Base-by-base conservation (phyloP, 2,329 filamentous ascomycete genomes). In the Fusarium sp. region DNA sequence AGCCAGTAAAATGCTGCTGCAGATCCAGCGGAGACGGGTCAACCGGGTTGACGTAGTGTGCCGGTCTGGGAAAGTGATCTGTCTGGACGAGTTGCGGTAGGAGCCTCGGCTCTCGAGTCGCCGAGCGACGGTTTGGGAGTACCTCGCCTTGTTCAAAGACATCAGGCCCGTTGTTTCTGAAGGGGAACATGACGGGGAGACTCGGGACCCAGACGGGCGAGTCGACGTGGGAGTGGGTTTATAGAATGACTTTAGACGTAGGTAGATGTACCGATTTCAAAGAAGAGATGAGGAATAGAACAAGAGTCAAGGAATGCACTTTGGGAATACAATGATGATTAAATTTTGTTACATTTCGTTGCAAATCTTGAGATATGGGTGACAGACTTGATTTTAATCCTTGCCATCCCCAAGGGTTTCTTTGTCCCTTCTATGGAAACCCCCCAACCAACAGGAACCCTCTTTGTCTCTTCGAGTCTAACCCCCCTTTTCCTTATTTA, bases 401-500 rank as follows among this genome's bases (percentile, higher is more conserved):
- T 4, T 20, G 47, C 6, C 17, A 4, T 50, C 4, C 45, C 45
- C 9, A 17, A 47, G 45, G 30, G 2, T 52, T 54, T 47, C 72
- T 74, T 74, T 74, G 62, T 72, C 40, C 4, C 11, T 4, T 15
- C 35, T 4, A 7, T 47, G 17, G 45, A 45, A 45, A 8, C 43
- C 12, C 35, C 20, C 30, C 20, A 38, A 68, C 63, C 57, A 63
- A 71, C 62, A 4, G 27, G 27, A 32, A 33, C 32, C n/a, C 25
- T 12, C 71, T 73, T 74, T 73, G 71, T 58, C 54, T 40, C 35
- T 2, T 58, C 56, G 33, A 58, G 22, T 12, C 22, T 9, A 17
- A 4, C 56, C 32, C 4, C 52, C 6, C 20, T 40, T 57, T 56
- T 58, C 71, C 57, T n/a, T 6, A 63, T 68, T 74, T 74, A 71